Conservation (phyloP, 352 stramenopile genomes). For the Pythium insidiosum region DNA sequence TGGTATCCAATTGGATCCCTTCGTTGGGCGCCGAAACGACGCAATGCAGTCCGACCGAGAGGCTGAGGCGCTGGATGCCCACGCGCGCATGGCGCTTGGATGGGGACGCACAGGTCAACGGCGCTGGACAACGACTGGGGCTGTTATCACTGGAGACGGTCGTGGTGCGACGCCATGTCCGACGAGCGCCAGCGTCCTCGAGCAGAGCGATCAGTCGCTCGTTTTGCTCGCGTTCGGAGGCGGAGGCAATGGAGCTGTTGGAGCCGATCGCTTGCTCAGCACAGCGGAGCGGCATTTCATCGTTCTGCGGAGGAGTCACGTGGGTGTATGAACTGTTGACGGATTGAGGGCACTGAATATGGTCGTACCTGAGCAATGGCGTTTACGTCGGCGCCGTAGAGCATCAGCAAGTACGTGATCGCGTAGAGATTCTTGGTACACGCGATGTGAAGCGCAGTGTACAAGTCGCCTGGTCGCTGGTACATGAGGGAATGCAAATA, state of each 20-base stretch:
- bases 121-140: too few species aligned
- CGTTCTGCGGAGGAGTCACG: constrained; percentile 21
- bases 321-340: background rate
- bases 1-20: constrained; percentile 12
- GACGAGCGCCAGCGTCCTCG: constrained; percentile 26
- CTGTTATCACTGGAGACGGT: background rate
- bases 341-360: background rate
- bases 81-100: too few species aligned
- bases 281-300: constrained; percentile 60
- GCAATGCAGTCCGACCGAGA: too few species aligned
- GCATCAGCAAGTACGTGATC: constrained; percentile 51
- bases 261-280: constrained; percentile 18
- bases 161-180: constrained; percentile 32
- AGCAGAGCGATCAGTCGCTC: constrained; percentile 30
- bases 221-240: constrained; percentile 16
- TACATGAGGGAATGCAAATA: too few species aligned
- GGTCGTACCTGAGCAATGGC: constrained; percentile 40
- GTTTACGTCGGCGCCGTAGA: constrained; percentile 71
- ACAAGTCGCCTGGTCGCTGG: constrained; percentile 44
- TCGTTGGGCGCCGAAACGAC: background rate
- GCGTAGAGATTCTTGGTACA: constrained; percentile 52
- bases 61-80: too few species aligned
- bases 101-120: too few species aligned
- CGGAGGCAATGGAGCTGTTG: background rate
- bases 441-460: constrained; percentile 55